Evolutionary conservation across 495 filamentous ascomycete genomes (phyloP), one percentile per base, ranked within the genome.

Genomic region (Aspergillus avenaceus): DNA sequence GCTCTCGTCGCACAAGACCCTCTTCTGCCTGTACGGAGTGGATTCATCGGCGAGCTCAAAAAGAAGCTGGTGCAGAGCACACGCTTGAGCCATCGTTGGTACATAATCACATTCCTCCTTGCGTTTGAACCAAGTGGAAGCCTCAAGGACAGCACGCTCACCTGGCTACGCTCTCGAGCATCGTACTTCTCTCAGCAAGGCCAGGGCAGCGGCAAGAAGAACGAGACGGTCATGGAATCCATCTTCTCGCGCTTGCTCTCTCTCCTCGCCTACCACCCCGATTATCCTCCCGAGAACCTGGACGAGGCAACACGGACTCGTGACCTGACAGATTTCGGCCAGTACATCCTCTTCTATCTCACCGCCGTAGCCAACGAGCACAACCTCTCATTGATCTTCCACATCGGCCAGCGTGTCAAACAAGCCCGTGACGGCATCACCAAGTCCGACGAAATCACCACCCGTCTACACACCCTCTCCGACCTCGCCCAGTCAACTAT

Each of bases 341-440:
- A 78, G 58, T 99, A 97, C 63, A 80, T 97, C 43, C 69, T 96
- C 21, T 96, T 90, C 68, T 99, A 97, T 63, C 71, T 97, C 31
- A 81, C 76, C 28, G 82, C 84, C 22, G 84, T 97, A 13, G 91
- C 87, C 9, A 95, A 84, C 23, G 84, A 90, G 56, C 82, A 87
- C 16, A 97, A 97, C 57, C 74, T 97, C 7, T 85, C 87, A 0
- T 69, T 96, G 50, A 91, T 99, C 50, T 95, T 85, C 73, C 90
- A 96, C 65, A 83, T 95, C 41, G 92, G 88, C 14, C 90, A 97
- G 70, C 84, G 90, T 8, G 85, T 96, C 41, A 99, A 99, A 70
- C 86, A 91, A 67, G 86, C 88, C 19, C 81, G 83, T 18, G 95
- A 98, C 60, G 86, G 80, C 19, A 79, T 97, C 41, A 76, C 74